Percentiles rank a stretch among this genome's conserved stretches.
Evolutionary conservation across 495 filamentous ascomycete genomes (phyloP).

Genomic region (Penicillium daleae): DNA sequence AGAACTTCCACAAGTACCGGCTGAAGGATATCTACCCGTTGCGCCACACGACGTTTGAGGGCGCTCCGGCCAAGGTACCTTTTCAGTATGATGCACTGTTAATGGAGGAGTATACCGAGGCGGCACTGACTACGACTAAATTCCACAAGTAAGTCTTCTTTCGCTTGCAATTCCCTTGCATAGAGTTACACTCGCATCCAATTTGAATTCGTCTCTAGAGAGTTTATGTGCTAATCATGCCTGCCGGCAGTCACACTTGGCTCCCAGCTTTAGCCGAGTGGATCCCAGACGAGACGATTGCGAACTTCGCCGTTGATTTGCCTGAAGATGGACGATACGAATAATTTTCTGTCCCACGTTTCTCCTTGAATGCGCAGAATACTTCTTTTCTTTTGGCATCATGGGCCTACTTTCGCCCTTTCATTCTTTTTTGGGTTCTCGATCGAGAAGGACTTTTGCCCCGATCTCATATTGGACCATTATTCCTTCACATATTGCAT

Average conservation of each 20-base stretch:
- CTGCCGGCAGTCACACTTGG: constrained; percentile 39
- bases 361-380: not conserved
- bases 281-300: constrained; percentile 33
- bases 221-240: constrained; percentile 14
- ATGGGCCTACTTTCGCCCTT: not conserved
- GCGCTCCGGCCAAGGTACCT: constrained; percentile 62
- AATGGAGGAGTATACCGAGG: constrained; percentile 59
- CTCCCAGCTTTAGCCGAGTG: constrained; percentile 36
- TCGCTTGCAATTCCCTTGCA: not conserved
- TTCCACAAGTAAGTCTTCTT: constrained; percentile 55
- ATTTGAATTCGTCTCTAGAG: not conserved
- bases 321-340: constrained; percentile 35
- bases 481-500: constrained; percentile 9
- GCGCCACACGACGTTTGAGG: constrained; percentile 63
- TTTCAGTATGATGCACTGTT: constrained; percentile 64
- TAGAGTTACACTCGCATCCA: not conserved
- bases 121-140: constrained; percentile 53
- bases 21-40: constrained; percentile 56
- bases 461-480: constrained; percentile 7
- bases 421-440: constrained; percentile 9
- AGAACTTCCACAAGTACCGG: constrained; percentile 77
- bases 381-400: not conserved
- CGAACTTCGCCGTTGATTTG: constrained; percentile 13
- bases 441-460: constrained; percentile 3
- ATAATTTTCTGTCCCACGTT: constrained; percentile 9